Evolutionary conservation across 441 rosid species (phyloP), one percentile per base, ranked within the genome.

Genomic region (Omphalea diandra): DNA sequence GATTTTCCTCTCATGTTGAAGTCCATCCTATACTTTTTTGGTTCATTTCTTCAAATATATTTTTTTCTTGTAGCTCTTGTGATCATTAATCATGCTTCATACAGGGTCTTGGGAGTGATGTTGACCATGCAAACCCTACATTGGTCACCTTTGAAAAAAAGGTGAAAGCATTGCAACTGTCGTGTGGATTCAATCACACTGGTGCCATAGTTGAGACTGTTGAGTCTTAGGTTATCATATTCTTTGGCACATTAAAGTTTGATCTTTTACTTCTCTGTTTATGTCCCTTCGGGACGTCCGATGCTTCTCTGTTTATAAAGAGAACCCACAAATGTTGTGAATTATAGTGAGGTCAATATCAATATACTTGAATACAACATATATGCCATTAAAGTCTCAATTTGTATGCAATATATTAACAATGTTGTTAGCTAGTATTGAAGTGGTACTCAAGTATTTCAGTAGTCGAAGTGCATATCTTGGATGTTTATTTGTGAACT

Each of bases 61-160:
- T 49, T 31, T 49, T 27, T 46, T n/a, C 9, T 49, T 32, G 3
- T 18, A n/a, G n/a, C n/a, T n/a, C n/a, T 38, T 27, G 6, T 63
- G 31, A 17, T 22, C 33, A 52, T 50, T 24, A n/a, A n/a, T n/a
- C n/a, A 33, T 24, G 5, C 8, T 62, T 33, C 35, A 22, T 73
- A 71, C 76, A 94, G 97, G 99, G 98, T n/a, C 97, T 92, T 74
- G 97, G 97, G 20, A 86, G 83, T 70, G 99, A 94, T 67, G 88
- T 94, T 35, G 97, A 94, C 82, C 82, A 84, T 74, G 69, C 74
- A 50, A 75, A 76, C 29, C 97, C 99, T 26, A 76, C 24, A 7
- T 70, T 81, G 79, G 89, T 92, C 31, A 33, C 74, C 40, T 74
- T 92, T 38, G 90, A 77, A 14, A 72, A 82, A 60, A 83, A 82